A percentile compares a stretch with the other conserved stretches of the same genome.
These are phyloP conservation scores for Podospora pseudocomata DNA, from an alignment of 495 filamentous ascomycete species.

Conservation along the genomic window DNA sequence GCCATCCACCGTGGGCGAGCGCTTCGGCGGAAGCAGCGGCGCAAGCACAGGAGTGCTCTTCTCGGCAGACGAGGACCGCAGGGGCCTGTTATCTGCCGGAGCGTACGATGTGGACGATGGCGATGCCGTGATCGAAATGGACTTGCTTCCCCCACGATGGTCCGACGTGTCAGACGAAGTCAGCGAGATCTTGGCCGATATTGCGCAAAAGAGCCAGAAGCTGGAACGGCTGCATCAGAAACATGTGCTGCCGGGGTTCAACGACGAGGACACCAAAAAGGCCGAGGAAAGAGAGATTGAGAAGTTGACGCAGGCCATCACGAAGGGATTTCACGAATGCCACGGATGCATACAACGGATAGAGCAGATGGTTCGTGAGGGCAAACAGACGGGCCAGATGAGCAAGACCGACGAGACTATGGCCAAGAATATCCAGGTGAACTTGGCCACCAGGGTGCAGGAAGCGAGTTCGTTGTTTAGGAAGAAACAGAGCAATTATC, in stretches of 20 bases:
- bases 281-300: constrained; percentile 87
- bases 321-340: constrained; percentile 81
- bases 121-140: constrained; percentile 97
- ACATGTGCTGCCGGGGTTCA: constrained; percentile 93
- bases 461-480: constrained; percentile 89
- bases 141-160: constrained; percentile 92
- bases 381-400: constrained; percentile 62
- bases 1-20: constrained; percentile 57
- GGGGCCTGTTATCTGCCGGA: constrained; percentile 75
- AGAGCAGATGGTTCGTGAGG: constrained; percentile 76
- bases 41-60: constrained; percentile 38
- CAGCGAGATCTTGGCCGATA: constrained; percentile 71
- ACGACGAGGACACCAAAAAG: constrained; percentile 82
- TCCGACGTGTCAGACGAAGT: constrained; percentile 93
- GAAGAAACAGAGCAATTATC: constrained; percentile 94
- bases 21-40: constrained; percentile 57
- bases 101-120: constrained; percentile 80
- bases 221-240: constrained; percentile 94
- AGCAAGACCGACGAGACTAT: constrained; percentile 85
- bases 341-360: constrained; percentile 83
- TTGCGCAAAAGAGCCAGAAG: constrained; percentile 74
- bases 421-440: constrained; percentile 93
- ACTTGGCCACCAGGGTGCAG: constrained; percentile 80
- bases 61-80: constrained; percentile 62
- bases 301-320: constrained; percentile 83